Conservation (phyloP, 2,329 filamentous ascomycete genomes). For the Trichophyton mentagrophytes region DNA sequence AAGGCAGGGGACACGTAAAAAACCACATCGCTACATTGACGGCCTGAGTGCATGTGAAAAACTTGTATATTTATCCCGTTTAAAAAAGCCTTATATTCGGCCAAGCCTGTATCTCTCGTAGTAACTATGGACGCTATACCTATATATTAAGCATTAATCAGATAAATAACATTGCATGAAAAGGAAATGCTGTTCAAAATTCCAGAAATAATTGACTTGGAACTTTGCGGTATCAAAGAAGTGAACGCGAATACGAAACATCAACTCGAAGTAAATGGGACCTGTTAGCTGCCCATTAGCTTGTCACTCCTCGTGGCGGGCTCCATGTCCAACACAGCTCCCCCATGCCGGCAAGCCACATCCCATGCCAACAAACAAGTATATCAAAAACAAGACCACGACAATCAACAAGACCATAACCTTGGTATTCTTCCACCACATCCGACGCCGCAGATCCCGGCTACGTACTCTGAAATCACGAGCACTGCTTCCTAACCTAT, state of each 20-base stretch:
- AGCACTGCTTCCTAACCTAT: conserved; percentile 74
- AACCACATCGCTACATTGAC: neutral
- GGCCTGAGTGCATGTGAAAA: neutral
- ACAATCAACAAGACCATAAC: conserved; percentile 77
- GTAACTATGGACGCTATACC: neutral
- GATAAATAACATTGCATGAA: neutral
- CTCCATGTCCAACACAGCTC: conserved; percentile 26
- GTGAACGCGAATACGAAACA: neutral
- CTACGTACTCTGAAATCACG: conserved; percentile 82
- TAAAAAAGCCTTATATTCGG: neutral
- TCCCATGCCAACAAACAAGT: conserved; percentile 58
- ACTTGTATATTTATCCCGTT: neutral
- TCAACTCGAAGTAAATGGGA: neutral
- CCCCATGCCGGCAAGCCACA: conserved; percentile 52
- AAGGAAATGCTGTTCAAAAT: neutral
- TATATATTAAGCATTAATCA: conserved; percentile 2
- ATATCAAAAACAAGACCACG: conserved; percentile 52
- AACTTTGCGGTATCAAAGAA: neutral
- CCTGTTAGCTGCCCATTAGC: neutral
- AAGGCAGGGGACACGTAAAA: conserved; percentile 27
- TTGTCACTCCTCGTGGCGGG: neutral
- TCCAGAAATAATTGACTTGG: neutral
- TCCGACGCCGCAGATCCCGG: conserved; percentile 71
- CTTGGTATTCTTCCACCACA: conserved; percentile 99
- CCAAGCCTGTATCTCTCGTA: neutral